These are phyloP conservation scores for Rhizodiscina lignyota DNA, from an alignment of 495 filamentous ascomycete genomes.

Conservation along the genomic window DNA sequence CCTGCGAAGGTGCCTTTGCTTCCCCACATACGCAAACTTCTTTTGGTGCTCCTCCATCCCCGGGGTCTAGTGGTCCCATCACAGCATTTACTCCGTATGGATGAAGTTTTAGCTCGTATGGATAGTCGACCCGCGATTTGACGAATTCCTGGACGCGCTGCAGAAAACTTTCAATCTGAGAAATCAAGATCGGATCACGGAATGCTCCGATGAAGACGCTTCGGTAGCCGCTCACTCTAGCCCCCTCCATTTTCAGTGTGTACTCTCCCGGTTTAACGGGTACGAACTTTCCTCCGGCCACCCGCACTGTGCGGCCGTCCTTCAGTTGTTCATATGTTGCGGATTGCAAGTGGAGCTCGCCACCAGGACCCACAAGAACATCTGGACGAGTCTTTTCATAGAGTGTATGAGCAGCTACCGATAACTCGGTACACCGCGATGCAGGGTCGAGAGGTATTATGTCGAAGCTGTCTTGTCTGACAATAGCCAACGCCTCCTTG, in stretches of 20 bases:
- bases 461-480: conserved; percentile 27
- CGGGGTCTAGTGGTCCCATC: no score
- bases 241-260: conserved; percentile 31
- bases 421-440: conserved; percentile 24
- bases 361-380: conserved; percentile 29
- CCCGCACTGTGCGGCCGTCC: no score
- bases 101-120: conserved; percentile 26
- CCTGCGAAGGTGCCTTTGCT: conserved; percentile 24
- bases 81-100: conserved; percentile 24
- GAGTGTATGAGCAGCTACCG: conserved; percentile 32
- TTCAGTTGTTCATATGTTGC: no score
- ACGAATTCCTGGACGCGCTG: no score
- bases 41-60: conserved; percentile 1
- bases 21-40: conserved; percentile 28
- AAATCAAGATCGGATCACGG: conserved; percentile 29
- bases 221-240: conserved; percentile 22
- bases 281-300: no score
- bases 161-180: conserved; percentile 22
- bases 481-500: conserved; percentile 19
- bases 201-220: conserved; percentile 29
- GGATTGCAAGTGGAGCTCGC: conserved; percentile 22
- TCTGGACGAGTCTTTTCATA: conserved; percentile 35
- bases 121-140: no score
- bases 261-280: no score
- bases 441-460: conserved; percentile 18